Evolutionary conservation across 768 basidiomycete species (phyloP).

Genomic region (Russula brevipes): DNA sequence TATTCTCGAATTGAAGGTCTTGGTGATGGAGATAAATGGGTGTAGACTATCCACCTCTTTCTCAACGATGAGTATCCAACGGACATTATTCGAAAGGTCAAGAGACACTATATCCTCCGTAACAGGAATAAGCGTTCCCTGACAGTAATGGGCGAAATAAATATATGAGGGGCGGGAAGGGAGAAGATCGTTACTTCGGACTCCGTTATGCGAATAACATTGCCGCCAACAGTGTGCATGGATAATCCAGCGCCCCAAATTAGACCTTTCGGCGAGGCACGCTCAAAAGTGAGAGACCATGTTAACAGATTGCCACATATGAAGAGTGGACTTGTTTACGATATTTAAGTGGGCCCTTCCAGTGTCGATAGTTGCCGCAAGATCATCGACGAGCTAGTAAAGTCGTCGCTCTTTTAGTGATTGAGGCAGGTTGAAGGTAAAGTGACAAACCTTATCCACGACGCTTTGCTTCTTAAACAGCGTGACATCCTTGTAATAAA

Average conservation of each 20-base stretch:
- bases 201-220: conserved; percentile 46
- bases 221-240: conserved; percentile 55
- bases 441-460: conserved; percentile 61
- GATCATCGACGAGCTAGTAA: conserved; percentile 75
- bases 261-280: conserved; percentile 86
- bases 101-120: conserved; percentile 66
- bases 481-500: conserved; percentile 80
- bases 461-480: conserved; percentile 74
- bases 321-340: conserved; percentile 39
- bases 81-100: conserved; percentile 45
- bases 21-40: neutral
- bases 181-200: conserved; percentile 47
- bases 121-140: conserved; percentile 76
- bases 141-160: neutral
- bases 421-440: conserved; percentile 1
- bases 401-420: conserved; percentile 1
- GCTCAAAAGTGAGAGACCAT: conserved; percentile 39
- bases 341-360: conserved; percentile 76
- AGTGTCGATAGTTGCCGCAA: conserved; percentile 76
- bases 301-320: conserved; percentile 9
- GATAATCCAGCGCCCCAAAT: conserved; percentile 62
- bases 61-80: conserved; percentile 86
- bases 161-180: neutral
- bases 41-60: conserved; percentile 64
- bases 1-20: conserved; percentile 33